A percentile compares a stretch with the other conserved stretches of the same genome.
phyloP scores from a whole-genome alignment of 177 flowering plant genomes.

The Vitis hybrid region DNA sequence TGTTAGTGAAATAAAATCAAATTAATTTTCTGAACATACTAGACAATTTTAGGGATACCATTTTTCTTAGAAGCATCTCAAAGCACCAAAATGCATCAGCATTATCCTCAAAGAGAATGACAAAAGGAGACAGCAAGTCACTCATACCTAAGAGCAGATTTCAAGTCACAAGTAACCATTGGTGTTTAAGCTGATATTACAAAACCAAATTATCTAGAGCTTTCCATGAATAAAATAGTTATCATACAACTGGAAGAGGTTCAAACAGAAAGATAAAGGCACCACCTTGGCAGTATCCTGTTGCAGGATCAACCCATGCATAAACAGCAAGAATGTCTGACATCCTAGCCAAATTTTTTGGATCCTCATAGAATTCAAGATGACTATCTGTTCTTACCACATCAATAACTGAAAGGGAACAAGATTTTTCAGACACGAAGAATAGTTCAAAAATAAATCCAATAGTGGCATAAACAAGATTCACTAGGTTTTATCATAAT shows the following conservation, averaged over 20 bases:
- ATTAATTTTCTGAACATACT: constrained; percentile 5
- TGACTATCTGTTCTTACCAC: constrained; percentile 93
- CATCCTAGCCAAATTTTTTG: constrained; percentile 84
- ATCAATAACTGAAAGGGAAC: constrained; percentile 71
- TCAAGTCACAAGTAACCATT: constrained; percentile 4
- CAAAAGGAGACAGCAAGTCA: constrained; percentile 87
- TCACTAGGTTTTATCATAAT: not conserved
- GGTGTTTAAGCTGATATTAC: constrained; percentile 4
- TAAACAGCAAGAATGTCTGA: constrained; percentile 96
- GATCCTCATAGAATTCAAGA: constrained; percentile 83
- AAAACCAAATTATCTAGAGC: not conserved
- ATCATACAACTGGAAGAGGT: not conserved
- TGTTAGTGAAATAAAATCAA: constrained; percentile 12
- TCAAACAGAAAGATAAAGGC: constrained; percentile 8
- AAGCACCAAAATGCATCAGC: constrained; percentile 99
- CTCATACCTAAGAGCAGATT: constrained; percentile 72
- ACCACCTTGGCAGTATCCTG: constrained; percentile 94
- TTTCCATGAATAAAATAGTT: constrained; percentile 1
- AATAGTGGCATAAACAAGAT: not conserved
- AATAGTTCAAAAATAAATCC: not conserved
- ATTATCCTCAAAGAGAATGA: constrained; percentile 85
- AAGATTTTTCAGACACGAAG: constrained; percentile 2
- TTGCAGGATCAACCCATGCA: constrained; percentile 96
- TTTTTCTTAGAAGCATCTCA: constrained; percentile 89
- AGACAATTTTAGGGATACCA: constrained; percentile 41